A percentile compares a stretch with the other conserved stretches of the same genome.
These are phyloP conservation scores for Boletus sp. DNA, from an alignment of 1,284 basidiomycete genomes.

Conservation along the genomic window DNA sequence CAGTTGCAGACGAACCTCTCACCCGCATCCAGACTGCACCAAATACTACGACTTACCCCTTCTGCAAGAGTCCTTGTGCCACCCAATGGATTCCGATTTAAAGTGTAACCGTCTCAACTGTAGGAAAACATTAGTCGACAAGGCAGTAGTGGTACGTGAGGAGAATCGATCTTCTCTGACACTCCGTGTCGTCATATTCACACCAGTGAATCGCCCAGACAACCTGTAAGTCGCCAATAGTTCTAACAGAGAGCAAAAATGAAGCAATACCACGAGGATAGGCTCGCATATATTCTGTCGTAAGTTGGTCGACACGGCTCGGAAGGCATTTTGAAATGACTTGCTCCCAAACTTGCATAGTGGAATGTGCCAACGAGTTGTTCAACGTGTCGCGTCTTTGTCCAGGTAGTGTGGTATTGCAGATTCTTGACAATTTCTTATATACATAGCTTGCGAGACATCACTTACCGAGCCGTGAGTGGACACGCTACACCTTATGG, in stretches of 20 bases:
- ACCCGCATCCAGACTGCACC: neutral
- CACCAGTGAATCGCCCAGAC: slow-evolving; percentile 26
- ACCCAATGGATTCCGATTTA: slow-evolving; percentile 46
- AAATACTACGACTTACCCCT: neutral
- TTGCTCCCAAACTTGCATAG: slow-evolving; percentile 36
- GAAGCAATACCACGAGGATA: slow-evolving; percentile 13
- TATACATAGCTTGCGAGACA: slow-evolving; percentile 66
- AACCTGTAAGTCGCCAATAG: slow-evolving; percentile 42
- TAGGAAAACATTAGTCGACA: slow-evolving; percentile 60
- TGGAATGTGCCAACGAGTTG: slow-evolving; percentile 79
- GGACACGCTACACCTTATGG: neutral
- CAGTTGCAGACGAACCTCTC: too few relatives aligned
- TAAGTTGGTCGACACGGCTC: slow-evolving; percentile 33
- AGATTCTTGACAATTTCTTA: slow-evolving; percentile 10
- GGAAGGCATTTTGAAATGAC: neutral
- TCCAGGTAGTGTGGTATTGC: slow-evolving; percentile 46
- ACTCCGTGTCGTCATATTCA: neutral
- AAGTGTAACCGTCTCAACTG: slow-evolving; percentile 76
- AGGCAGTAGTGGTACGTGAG: slow-evolving; percentile 71
- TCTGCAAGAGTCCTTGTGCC: neutral
- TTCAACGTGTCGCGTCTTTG: slow-evolving; percentile 74
- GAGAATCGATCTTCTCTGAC: slow-evolving; percentile 31
- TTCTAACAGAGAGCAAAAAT: slow-evolving; percentile 17
- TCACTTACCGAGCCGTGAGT: slow-evolving; percentile 70
- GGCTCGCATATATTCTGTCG: slow-evolving; percentile 83